A percentile compares a stretch with the other conserved stretches of the same genome.
Evolutionary conservation across 2,329 filamentous ascomycete genomes (phyloP).

Genomic region (Emergomyces orientalis): DNA sequence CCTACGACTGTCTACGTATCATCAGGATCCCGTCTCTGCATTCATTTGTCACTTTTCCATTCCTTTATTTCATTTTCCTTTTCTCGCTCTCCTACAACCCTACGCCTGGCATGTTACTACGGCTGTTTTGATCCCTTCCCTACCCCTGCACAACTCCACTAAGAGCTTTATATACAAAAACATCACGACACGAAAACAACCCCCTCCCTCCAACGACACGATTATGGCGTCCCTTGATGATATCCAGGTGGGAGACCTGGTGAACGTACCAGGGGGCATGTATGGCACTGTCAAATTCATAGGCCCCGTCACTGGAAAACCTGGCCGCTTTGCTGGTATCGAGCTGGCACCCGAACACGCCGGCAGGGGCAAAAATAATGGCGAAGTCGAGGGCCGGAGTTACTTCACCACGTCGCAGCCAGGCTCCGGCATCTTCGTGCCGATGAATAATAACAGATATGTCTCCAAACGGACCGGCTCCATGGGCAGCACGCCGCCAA

Average conservation of each 20-base stretch:
- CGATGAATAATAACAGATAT: constrained; percentile 62
- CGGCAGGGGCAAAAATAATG: constrained; percentile 81
- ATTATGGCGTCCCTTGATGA: constrained; percentile 37
- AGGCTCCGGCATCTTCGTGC: constrained; percentile 88
- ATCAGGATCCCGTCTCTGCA: not conserved
- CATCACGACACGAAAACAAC: not conserved
- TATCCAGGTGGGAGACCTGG: constrained; percentile 67
- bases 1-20: not conserved
- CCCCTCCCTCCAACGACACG: not conserved
- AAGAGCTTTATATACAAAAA: not conserved
- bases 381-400: constrained; percentile 75
- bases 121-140: not conserved
- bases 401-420: constrained; percentile 76
- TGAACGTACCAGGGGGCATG: constrained; percentile 93
- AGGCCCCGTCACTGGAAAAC: constrained; percentile 77
- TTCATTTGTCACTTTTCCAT: not conserved
- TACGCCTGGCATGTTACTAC: constrained; percentile 1
- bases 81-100: not conserved
- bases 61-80: not conserved
- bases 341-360: constrained; percentile 78
- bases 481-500: constrained; percentile 54
- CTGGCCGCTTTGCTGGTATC: constrained; percentile 83
- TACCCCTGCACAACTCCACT: not conserved
- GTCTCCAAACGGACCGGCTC: constrained; percentile 53
- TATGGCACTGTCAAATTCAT: constrained; percentile 81